These are phyloP conservation scores for Chalciporus sp. DNA, from an alignment of 1,284 basidiomycete species.

Conservation along the genomic window DNA sequence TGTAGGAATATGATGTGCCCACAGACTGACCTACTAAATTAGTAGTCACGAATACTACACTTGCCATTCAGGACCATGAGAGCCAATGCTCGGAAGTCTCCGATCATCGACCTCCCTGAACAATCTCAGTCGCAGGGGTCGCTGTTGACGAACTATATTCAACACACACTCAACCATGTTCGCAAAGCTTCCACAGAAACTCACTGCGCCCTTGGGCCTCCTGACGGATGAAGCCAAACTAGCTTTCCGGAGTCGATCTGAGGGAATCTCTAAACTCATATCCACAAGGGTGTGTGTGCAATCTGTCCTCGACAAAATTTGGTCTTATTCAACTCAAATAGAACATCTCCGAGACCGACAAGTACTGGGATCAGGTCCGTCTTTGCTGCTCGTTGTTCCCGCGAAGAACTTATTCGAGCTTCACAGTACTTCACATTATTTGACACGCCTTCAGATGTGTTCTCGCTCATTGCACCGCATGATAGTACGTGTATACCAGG, in stretches of 20 bases:
- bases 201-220: slow-evolving; percentile 79
- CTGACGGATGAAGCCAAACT: slow-evolving; percentile 87
- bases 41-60: too few relatives aligned
- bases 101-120: neutral
- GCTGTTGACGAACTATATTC: neutral
- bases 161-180: slow-evolving; percentile 45
- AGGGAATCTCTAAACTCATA: slow-evolving; percentile 76
- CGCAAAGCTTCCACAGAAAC: slow-evolving; percentile 65
- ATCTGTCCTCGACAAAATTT: slow-evolving; percentile 2
- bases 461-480: slow-evolving; percentile 82
- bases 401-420: slow-evolving; percentile 15
- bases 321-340: slow-evolving; percentile 33
- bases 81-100: slow-evolving; percentile 2
- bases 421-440: slow-evolving; percentile 80
- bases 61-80: too few relatives aligned
- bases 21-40: too few relatives aligned
- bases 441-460: slow-evolving; percentile 86
- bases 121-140: neutral
- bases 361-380: slow-evolving; percentile 84
- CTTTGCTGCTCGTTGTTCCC: neutral
- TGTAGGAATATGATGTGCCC: too few relatives aligned
- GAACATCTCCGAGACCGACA: slow-evolving; percentile 74
- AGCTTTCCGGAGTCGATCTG: slow-evolving; percentile 79
- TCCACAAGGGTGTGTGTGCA: slow-evolving; percentile 55
- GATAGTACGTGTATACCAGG: slow-evolving; percentile 73